Evolutionary conservation across 192 early-diverging fungal species (phyloP), one percentile per base, ranked within the genome.

Genomic region (Coemansia sp.): DNA sequence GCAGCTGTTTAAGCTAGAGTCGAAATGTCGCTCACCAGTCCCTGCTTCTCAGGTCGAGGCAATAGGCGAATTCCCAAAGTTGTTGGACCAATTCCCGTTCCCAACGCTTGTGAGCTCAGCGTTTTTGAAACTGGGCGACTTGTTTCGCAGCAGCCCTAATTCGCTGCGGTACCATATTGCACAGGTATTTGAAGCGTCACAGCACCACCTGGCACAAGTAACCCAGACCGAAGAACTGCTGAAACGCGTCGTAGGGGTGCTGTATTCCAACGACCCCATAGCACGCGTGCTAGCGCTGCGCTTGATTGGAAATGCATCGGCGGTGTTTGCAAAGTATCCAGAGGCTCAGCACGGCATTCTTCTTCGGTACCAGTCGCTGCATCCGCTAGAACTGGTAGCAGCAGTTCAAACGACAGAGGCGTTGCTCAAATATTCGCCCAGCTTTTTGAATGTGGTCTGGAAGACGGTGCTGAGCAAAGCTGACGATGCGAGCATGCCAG

Each of bases 291-390:
- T 81, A 20, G 73, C 80, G 0, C 53, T 81, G 53, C 70, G 68
- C 14, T 54, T 73, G n/a, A 36, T 81, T 16, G 80, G 80, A 13
- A 75, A 73, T 44, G 75, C 62, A 4, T 72, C 80, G 20, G 21
- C 62, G 2, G 60, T 78, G 23, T 78, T 81, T 63, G 67, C 74
- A 18, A 53, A 59, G 48, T 74, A 59, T 19, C 67, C 67, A 6
- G 75, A 81, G 47, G 75, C 75, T 0, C 80, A 81, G 59, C 80
- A 81, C 62, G 68, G 71, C 50, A 62, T 78, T 33, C 57, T 81
- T 13, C 55, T 70, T 35, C 70, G 68, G 13, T 73, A 68, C 53
- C 63, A 67, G 26, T 81, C 80, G 19, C 56, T 63, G 2, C 70
- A 81, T 38, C 70, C 80, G 15, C 54, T 81, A 14, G 80, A 81